Conservation (phyloP, 768 basidiomycete species). For the Mycena indigotica region DNA sequence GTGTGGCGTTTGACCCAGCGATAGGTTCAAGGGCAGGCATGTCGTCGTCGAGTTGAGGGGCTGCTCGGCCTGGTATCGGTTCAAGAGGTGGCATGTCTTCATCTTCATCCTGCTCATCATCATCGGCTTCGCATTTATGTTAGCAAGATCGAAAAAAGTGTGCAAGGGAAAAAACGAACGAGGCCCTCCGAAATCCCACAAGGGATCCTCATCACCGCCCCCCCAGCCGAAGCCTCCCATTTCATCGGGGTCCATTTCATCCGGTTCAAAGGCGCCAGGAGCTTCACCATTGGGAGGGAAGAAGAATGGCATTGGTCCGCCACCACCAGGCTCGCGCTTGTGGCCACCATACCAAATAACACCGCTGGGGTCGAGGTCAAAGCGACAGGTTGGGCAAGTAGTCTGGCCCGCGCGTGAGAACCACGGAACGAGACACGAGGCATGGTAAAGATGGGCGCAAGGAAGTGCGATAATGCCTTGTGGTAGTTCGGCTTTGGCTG, state of each 20-base stretch:
- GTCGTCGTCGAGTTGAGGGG: conserved; percentile 1
- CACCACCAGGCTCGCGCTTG: conserved; percentile 1
- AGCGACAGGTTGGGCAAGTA: conserved; percentile 82
- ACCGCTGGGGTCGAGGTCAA: conserved; percentile 80
- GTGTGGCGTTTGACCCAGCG: neutral
- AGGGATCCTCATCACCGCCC: conserved; percentile 1
- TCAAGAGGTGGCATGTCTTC: conserved; percentile 13
- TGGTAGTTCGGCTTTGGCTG: conserved; percentile 25
- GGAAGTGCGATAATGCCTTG: conserved; percentile 66
- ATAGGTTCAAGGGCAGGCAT: conserved; percentile 15
- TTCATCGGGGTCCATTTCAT: neutral
- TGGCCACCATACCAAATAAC: conserved; percentile 33
- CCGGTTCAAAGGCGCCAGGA: neutral
- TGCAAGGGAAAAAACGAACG: too few relatives aligned
- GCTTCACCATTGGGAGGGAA: neutral
- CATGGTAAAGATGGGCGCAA: conserved; percentile 82
- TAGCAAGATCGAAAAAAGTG: neutral
- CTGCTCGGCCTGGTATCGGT: conserved; percentile 5
- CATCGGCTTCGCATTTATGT: neutral
- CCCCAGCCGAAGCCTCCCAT: neutral
- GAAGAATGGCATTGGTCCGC: neutral
- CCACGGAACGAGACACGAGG: conserved; percentile 79
- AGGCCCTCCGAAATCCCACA: conserved; percentile 1
- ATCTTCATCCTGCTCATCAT: conserved; percentile 7
- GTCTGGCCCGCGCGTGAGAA: conserved; percentile 78